phyloP scores from a whole-genome alignment of 768 basidiomycete genomes.

The Boletales sp. region DNA sequence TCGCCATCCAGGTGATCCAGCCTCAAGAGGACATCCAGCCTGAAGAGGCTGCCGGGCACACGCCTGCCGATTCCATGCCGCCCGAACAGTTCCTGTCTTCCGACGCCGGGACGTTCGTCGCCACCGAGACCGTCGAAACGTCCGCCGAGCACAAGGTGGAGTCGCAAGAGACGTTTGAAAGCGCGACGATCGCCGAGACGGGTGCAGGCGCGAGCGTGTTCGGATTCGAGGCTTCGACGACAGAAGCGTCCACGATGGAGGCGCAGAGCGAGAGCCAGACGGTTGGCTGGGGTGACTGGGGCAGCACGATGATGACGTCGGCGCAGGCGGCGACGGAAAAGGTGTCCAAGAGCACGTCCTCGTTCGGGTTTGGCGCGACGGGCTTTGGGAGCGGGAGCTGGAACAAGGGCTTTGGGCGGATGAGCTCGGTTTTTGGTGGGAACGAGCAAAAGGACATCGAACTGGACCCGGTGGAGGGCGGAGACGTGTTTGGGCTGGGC shows the following conservation, averaged over 20 bases:
- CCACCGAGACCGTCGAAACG: conserved; percentile 1
- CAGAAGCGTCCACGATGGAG: neutral
- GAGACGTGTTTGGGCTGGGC: neutral
- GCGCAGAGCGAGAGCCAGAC: neutral
- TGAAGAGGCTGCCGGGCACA: conserved; percentile 17
- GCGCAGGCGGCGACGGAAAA: neutral
- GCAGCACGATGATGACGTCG: neutral
- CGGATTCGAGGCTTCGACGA: neutral
- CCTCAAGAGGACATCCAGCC: neutral
- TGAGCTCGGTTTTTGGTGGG: neutral
- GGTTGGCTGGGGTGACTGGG: neutral
- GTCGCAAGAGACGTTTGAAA: conserved; percentile 5
- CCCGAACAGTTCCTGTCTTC: conserved; percentile 13
- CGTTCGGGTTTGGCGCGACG: neutral
- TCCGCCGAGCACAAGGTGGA: conserved; percentile 8
- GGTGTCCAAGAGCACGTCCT: neutral
- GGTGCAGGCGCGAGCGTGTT: neutral
- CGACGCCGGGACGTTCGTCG: neutral
- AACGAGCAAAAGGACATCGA: neutral
- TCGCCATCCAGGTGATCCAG: conserved; percentile 15
- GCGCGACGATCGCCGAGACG: neutral
- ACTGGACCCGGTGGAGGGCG: neutral
- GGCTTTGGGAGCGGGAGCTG: neutral
- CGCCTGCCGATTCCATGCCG: conserved; percentile 28
- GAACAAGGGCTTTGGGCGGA: neutral